These are phyloP conservation scores for Diaporthe vexans DNA, from an alignment of 2,329 filamentous ascomycete species.

Conservation along the genomic window DNA sequence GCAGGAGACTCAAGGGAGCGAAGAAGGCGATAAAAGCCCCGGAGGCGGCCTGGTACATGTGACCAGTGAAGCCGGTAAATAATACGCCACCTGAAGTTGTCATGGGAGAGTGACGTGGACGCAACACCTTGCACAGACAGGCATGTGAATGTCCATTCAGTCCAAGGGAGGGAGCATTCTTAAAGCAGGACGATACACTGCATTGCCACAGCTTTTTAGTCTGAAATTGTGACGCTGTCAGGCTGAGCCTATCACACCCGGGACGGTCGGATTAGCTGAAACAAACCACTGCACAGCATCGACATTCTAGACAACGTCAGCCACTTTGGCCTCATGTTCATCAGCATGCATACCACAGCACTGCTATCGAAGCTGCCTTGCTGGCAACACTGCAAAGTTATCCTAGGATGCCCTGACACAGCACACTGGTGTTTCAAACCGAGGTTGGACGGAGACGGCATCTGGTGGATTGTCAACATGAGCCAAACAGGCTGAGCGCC, in stretches of 20 bases:
- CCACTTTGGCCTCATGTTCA: constrained; percentile 26
- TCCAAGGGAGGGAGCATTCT: constrained; percentile 14
- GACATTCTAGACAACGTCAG: constrained; percentile 18
- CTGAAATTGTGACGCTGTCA: constrained; percentile 24
- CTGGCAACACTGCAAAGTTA: not conserved
- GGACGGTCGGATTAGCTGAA: constrained; percentile 24
- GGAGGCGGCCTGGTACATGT: not conserved
- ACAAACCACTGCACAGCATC: constrained; percentile 34
- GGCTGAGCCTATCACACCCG: constrained; percentile 26
- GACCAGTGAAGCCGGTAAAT: not conserved
- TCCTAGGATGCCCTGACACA: constrained; percentile 16
- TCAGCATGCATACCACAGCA: not conserved
- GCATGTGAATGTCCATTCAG: constrained; percentile 5
- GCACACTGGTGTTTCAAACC: constrained; percentile 16
- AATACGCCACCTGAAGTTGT: not conserved
- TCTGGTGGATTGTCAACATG: not conserved
- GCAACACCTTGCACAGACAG: not conserved
- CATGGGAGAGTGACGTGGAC: not conserved
- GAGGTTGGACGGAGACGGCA: constrained; percentile 14
- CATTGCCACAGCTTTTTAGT: constrained; percentile 22
- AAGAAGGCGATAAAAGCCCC: not conserved
- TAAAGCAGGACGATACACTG: constrained; percentile 7
- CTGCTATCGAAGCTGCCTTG: not conserved
- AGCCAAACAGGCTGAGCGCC: constrained; percentile 25
- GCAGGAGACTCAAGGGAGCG: not conserved